Conservation (phyloP, 1,284 basidiomycete genomes). For the Ustilago esculenta region DNA sequence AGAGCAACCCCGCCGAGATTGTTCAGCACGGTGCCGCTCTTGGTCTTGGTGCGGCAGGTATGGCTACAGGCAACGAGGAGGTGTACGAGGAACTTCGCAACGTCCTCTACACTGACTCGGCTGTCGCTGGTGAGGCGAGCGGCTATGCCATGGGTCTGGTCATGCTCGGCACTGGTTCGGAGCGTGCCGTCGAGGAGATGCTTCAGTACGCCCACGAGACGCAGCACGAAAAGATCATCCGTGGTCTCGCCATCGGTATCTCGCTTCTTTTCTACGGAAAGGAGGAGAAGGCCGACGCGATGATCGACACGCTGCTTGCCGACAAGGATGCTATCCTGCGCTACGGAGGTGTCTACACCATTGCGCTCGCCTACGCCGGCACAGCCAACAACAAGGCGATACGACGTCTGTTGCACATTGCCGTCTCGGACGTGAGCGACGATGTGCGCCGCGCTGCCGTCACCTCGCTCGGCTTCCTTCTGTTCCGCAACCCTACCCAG, state of each 20-base stretch:
- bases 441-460: conserved; percentile 67
- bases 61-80: conserved; percentile 66
- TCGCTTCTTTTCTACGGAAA: conserved; percentile 66
- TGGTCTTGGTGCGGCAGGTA: conserved; percentile 65
- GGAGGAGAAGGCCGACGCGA: conserved; percentile 61
- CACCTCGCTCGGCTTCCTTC: conserved; percentile 63
- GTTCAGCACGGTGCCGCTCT: conserved; percentile 67
- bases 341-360: conserved; percentile 66
- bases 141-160: conserved; percentile 67
- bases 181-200: conserved; percentile 66
- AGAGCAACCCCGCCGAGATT: conserved; percentile 64
- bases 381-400: conserved; percentile 66
- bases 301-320: conserved; percentile 63
- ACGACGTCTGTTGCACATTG: conserved; percentile 63
- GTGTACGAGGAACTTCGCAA: conserved; percentile 66
- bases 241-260: conserved; percentile 65
- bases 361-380: conserved; percentile 67
- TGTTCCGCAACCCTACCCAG: conserved; percentile 67
- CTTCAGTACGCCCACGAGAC: conserved; percentile 67
- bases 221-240: conserved; percentile 67
- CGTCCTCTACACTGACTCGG: conserved; percentile 65
- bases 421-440: conserved; percentile 66
- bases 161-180: conserved; percentile 64
- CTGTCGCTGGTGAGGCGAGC: conserved; percentile 64
- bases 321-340: conserved; percentile 66